Conservation (phyloP, 225 moss, liverwort and hornwort species). For the Sphagnum tenellum region DNA sequence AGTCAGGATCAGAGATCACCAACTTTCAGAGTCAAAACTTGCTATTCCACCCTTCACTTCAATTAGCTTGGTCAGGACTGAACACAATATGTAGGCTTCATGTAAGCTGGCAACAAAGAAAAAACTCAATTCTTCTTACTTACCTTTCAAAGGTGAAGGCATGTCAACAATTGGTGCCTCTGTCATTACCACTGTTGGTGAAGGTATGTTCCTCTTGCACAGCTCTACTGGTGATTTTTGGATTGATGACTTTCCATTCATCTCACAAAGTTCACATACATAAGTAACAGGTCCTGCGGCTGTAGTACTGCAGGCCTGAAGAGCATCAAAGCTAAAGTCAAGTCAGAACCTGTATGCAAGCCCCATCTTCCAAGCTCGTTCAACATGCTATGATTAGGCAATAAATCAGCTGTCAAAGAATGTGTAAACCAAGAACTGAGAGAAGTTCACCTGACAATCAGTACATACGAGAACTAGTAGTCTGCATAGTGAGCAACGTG, state of each 20-base stretch:
- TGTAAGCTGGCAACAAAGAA: too few relatives aligned
- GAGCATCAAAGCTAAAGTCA: background rate
- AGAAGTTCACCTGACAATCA: conserved; percentile 57
- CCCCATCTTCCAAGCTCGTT: too few relatives aligned
- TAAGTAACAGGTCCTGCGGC: conserved; percentile 11
- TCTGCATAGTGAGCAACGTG: conserved; percentile 80
- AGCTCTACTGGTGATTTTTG: conserved; percentile 7
- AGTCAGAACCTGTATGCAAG: background rate
- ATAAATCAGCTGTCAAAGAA: background rate
- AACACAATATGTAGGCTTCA: too few relatives aligned
- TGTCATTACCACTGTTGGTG: conserved; percentile 4
- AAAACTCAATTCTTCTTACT: conserved; percentile 1
- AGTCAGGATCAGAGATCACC: too few relatives aligned
- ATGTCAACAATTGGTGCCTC: conserved; percentile 1
- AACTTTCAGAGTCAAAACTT: too few relatives aligned
- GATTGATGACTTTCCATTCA: conserved; percentile 19
- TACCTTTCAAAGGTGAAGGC: conserved; percentile 20
- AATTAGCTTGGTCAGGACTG: too few relatives aligned
- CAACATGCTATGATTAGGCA: background rate
- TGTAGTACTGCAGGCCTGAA: conserved; percentile 21
- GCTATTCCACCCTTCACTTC: too few relatives aligned
- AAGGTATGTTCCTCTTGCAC: conserved; percentile 6
- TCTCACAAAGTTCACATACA: conserved; percentile 44
- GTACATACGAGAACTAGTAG: conserved; percentile 77
- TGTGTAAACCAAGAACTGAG: too few relatives aligned